Conservation (phyloP, 306 rosid species). For the Elaeagnus macrophylla region DNA sequence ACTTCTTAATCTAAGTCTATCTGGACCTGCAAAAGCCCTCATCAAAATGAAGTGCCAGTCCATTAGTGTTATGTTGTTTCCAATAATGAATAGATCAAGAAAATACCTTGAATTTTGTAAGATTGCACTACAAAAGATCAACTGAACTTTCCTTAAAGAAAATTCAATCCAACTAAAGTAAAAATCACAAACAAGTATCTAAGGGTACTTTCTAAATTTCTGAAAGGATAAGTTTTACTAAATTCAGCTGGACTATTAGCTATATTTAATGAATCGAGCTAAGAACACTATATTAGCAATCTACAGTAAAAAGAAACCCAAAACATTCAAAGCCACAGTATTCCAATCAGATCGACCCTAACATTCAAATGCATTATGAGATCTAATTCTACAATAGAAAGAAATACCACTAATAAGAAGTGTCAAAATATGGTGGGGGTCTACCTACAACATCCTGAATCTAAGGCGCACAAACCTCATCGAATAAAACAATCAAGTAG, state of each 20-base stretch:
- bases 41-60: constrained; percentile 19
- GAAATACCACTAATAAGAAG: constrained; percentile 3
- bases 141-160: not conserved
- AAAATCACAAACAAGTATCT: constrained; percentile 5
- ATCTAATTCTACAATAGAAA: constrained; percentile 18
- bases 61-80: constrained; percentile 11
- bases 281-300: not conserved
- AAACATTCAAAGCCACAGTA: constrained; percentile 2
- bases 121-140: not conserved
- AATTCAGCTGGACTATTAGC: constrained; percentile 4
- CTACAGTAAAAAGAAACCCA: constrained; percentile 10
- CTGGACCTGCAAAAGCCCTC: constrained; percentile 45
- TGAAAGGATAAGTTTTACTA: not conserved
- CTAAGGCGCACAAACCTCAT: constrained; percentile 10
- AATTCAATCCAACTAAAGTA: constrained; percentile 17
- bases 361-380: constrained; percentile 25
- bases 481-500: constrained; percentile 10
- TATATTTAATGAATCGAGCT: constrained; percentile 3
- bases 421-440: constrained; percentile 27
- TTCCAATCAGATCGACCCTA: constrained; percentile 15
- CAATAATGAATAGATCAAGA: not conserved
- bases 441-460: constrained; percentile 17
- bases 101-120: constrained; percentile 3
- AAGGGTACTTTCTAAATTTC: constrained; percentile 5
- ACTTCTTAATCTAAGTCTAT: constrained; percentile 48